Conservation (phyloP, 495 filamentous ascomycete species). For the Glonium stellatum region DNA sequence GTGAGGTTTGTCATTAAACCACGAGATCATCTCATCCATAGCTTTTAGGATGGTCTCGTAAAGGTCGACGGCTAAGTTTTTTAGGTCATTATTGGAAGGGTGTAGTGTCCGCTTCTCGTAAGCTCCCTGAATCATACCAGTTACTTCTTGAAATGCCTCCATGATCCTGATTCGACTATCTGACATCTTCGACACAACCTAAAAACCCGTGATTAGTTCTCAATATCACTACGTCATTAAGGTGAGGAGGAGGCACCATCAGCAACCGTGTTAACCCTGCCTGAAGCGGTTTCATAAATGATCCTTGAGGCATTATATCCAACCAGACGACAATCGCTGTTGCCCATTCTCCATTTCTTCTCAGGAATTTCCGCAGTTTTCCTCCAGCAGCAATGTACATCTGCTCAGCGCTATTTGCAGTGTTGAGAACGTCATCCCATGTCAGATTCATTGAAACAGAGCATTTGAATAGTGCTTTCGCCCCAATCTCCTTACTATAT, state of each 20-base stretch:
- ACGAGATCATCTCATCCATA: conserved; percentile 2
- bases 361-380: not conserved
- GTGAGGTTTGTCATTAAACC: not conserved
- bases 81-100: not conserved
- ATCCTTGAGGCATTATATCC: not conserved
- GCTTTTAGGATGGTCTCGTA: not conserved
- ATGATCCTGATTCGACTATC: not conserved
- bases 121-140: not conserved
- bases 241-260: not conserved
- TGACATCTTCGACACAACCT: not conserved
- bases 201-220: not conserved
- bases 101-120: conserved; percentile 1
- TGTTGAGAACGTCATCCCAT: not conserved
- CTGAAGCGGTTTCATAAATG: not conserved
- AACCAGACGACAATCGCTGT: not conserved
- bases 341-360: not conserved
- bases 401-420: not conserved
- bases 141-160: not conserved
- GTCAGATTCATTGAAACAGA: not conserved
- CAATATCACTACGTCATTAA: not conserved
- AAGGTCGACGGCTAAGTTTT: not conserved
- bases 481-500: not conserved
- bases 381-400: not conserved
- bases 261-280: not conserved
- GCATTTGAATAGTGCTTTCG: not conserved